Percentiles rank a stretch among this genome's conserved stretches.
Evolutionary conservation across 495 filamentous ascomycete genomes (phyloP).

Genomic region (Apiosordaria backusii): DNA sequence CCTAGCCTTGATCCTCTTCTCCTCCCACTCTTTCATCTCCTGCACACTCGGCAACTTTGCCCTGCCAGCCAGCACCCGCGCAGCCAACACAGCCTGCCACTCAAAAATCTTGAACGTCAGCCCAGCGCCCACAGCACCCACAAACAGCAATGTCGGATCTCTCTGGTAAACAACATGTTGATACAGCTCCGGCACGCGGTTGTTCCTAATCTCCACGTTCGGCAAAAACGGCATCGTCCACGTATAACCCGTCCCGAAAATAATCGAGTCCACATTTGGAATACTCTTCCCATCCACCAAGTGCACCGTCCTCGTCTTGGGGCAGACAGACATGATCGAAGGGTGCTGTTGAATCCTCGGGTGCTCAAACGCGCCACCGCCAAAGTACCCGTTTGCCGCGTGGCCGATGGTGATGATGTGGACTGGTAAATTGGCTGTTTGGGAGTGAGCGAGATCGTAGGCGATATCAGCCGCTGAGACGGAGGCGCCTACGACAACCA

Average conservation of each 20-base stretch:
- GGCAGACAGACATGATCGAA: conserved; percentile 38
- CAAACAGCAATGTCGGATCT: conserved; percentile 37
- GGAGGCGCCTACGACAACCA: conserved; percentile 67
- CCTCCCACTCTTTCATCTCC: conserved; percentile 52
- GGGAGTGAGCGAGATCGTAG: conserved; percentile 54
- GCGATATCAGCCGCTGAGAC: conserved; percentile 74
- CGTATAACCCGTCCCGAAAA: conserved; percentile 56
- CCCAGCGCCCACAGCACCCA: conserved; percentile 34
- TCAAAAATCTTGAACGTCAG: conserved; percentile 41
- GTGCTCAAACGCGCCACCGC: conserved; percentile 49
- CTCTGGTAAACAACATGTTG: conserved; percentile 53
- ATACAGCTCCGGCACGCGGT: conserved; percentile 53
- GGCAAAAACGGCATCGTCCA: conserved; percentile 57
- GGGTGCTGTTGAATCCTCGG: conserved; percentile 44
- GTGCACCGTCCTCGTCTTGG: conserved; percentile 40
- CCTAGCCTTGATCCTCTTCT: conserved; percentile 43
- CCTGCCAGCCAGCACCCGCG: conserved; percentile 35
- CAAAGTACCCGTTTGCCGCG: conserved; percentile 51
- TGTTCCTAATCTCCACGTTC: conserved; percentile 46
- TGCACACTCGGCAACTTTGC: conserved; percentile 39
- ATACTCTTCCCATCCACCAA: conserved; percentile 50
- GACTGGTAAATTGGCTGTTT: conserved; percentile 29
- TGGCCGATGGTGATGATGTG: conserved; percentile 32
- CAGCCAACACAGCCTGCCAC: conserved; percentile 42
- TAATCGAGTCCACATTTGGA: conserved; percentile 51